Base-by-base conservation (phyloP, 139 green algal genomes). In the Zygnema circumcarinatum region DNA sequence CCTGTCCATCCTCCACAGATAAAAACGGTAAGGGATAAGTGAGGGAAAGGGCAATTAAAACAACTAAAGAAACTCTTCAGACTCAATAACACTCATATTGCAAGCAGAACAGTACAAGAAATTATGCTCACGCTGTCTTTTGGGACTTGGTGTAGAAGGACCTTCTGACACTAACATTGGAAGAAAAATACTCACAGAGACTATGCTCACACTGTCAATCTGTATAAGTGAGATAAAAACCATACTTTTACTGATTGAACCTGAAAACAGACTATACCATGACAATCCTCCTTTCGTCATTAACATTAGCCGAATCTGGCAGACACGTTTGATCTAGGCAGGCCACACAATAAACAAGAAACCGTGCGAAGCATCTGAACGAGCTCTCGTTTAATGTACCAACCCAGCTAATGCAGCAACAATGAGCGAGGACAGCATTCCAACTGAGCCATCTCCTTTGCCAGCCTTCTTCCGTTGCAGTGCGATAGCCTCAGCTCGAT, bases 381-480 rank as follows among this genome's bases (percentile, higher is more conserved):
- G n/a, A n/a, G n/a, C n/a, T n/a, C n/a, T n/a, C n/a, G n/a, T n/a
- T n/a, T n/a, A n/a, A n/a, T n/a, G 2, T 33, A 84, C 80, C 38
- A 32, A 87, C 81, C 81, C 81, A 1, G 76, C 76, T 29, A 91
- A 35, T 0, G 87, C 73, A 11, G 87, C 87, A 1, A 91, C 67
- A 11, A 87, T 41, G 7, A 91, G 87, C 2, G 84, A 91, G 32
- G 67, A 32, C 38, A 91, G 39, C 82, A 80, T 90, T 75, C 68
- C 69, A 35, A 91, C 42, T 39, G 54, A 31, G 32, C 76, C 76
- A 41, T 75, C 79, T 67, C 80, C 80, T 69, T 39, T 0, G 21
- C 80, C 80, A 39, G 25, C 36, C 1, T 39, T 41, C 53, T 86
- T 86, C 56, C 80, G 80, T 40, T 29, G 11, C 53, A 79, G 20